Percentiles rank a stretch among this genome's conserved stretches.
Evolutionary conservation across 805 yeast species (phyloP).

Genomic region (Cyberlindnera bimundalis): DNA sequence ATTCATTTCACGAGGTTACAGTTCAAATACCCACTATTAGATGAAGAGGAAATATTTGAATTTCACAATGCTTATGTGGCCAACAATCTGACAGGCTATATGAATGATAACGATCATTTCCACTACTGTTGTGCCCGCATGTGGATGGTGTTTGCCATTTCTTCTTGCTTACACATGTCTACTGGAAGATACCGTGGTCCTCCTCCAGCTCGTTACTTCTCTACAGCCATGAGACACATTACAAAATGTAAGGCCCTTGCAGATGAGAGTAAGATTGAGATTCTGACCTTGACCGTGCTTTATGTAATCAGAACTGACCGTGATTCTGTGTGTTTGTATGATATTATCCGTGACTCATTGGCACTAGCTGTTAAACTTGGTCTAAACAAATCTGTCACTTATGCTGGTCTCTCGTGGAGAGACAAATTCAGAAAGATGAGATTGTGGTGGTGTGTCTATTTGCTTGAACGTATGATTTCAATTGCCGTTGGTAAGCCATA

Average conservation of each 20-base stretch:
- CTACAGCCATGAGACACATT: constrained; percentile 56
- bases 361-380: constrained; percentile 37
- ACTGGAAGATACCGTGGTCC: constrained; percentile 56
- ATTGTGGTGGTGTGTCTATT: constrained; percentile 61
- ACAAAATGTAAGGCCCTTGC: constrained; percentile 41
- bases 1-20: constrained; percentile 55
- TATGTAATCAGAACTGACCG: constrained; percentile 59
- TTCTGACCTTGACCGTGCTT: constrained; percentile 48
- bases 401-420: constrained; percentile 27
- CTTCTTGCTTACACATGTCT: constrained; percentile 50
- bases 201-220: constrained; percentile 51
- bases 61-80: constrained; percentile 48
- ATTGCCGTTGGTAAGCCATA: constrained; percentile 60
- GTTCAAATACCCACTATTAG: constrained; percentile 53
- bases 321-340: constrained; percentile 52
- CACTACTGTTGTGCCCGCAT: constrained; percentile 53
- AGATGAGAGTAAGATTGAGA: constrained; percentile 47
- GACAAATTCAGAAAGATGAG: constrained; percentile 43
- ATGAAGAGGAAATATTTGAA: constrained; percentile 47
- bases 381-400: constrained; percentile 36
- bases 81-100: constrained; percentile 31
- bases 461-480: constrained; percentile 59
- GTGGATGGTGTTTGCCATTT: constrained; percentile 52
- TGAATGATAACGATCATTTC: constrained; percentile 40
- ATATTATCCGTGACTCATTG: constrained; percentile 52